These are phyloP conservation scores for Halenospora varia DNA, from an alignment of 495 filamentous ascomycete genomes.

Conservation along the genomic window DNA sequence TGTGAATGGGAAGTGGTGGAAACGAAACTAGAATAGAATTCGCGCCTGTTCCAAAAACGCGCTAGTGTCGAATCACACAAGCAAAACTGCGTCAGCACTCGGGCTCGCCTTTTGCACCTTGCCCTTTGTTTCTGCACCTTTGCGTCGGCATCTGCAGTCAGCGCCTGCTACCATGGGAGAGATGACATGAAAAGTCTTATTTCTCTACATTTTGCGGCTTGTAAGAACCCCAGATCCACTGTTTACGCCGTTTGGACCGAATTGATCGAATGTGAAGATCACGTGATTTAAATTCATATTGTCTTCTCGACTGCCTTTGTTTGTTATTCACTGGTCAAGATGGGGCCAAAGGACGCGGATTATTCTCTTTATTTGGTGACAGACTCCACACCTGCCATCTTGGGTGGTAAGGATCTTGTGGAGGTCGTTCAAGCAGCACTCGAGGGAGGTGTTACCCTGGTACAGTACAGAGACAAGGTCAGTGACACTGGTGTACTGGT, in stretches of 20 bases:
- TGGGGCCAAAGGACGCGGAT: slow-evolving; percentile 27
- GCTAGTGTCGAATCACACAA: background rate
- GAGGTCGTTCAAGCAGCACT: slow-evolving; percentile 73
- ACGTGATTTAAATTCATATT: background rate
- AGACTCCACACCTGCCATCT: slow-evolving; percentile 77
- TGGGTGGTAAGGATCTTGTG: slow-evolving; percentile 65
- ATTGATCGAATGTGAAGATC: no score
- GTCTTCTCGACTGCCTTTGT: background rate
- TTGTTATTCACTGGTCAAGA: background rate
- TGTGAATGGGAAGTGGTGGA: background rate
- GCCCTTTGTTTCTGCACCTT: no score
- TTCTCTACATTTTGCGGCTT: no score
- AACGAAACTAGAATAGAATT: background rate
- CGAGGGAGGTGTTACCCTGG: slow-evolving; percentile 77
- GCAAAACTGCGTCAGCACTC: no score
- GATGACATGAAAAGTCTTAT: no score
- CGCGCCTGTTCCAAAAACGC: background rate
- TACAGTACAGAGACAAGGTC: slow-evolving; percentile 88
- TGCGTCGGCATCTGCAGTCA: no score
- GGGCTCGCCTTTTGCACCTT: no score
- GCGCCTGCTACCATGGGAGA: no score
- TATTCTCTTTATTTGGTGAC: slow-evolving; percentile 85
- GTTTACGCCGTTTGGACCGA: no score
- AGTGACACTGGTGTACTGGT: slow-evolving; percentile 72
- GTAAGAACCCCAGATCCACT: no score